A percentile compares a stretch with the other conserved stretches of the same genome.
Conservation (phyloP, 2,329 filamentous ascomycete species). For the Hypoxylon sp. region DNA sequence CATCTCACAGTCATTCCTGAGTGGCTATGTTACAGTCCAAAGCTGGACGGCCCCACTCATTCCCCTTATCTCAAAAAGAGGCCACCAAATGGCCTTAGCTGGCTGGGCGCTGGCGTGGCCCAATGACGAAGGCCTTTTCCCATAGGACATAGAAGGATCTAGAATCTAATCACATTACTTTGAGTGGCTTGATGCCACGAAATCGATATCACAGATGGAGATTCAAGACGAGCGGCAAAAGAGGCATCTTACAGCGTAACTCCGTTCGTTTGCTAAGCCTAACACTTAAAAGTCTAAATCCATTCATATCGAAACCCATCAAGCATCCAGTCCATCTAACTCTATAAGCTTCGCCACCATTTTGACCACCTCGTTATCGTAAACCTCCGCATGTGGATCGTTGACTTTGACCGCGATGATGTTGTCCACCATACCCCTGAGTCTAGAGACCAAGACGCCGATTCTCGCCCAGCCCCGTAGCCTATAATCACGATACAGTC, state of each 20-base stretch:
- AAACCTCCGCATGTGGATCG: slow-evolving; percentile 73
- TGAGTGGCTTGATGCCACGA: neutral
- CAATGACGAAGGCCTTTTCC: too few species aligned
- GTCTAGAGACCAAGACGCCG: slow-evolving; percentile 85
- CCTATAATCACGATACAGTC: slow-evolving; percentile 29
- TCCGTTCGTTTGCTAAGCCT: neutral
- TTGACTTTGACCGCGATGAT: slow-evolving; percentile 85
- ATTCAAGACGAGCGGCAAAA: neutral
- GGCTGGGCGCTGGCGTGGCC: too few species aligned
- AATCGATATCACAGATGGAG: neutral
- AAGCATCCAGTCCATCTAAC: slow-evolving; percentile 86
- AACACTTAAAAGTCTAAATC: neutral
- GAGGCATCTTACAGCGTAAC: neutral
- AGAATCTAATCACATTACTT: neutral
- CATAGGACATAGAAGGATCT: too few species aligned
- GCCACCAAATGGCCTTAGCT: too few species aligned
- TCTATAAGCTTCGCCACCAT: slow-evolving; percentile 86
- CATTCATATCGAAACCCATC: slow-evolving; percentile 14
- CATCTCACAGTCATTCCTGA: too few species aligned
- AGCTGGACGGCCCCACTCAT: too few species aligned
- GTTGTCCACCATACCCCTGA: slow-evolving; percentile 89
- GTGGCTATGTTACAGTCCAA: too few species aligned
- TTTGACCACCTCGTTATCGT: slow-evolving; percentile 76
- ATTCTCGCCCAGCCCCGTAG: slow-evolving; percentile 94
- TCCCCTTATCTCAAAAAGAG: too few species aligned